A percentile compares a stretch with the other conserved stretches of the same genome.
These are phyloP conservation scores for Colletotrichum liaoningense DNA, from an alignment of 2,329 filamentous ascomycete genomes.

Conservation along the genomic window DNA sequence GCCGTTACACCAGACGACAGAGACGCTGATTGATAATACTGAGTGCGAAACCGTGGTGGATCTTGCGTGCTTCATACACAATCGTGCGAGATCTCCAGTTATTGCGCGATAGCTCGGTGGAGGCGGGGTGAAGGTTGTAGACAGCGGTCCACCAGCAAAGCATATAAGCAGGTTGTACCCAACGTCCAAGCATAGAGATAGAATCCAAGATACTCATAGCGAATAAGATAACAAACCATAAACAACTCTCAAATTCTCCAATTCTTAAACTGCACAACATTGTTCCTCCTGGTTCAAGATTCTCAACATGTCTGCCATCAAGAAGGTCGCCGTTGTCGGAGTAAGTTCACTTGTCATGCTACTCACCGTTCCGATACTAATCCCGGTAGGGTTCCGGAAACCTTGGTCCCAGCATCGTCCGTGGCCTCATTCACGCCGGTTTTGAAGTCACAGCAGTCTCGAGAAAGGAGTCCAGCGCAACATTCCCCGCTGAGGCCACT, in stretches of 20 bases:
- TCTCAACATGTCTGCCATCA: slow-evolving; percentile 43
- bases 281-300: neutral
- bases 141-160: neutral
- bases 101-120: slow-evolving; percentile 23
- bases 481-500: slow-evolving; percentile 49
- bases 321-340: slow-evolving; percentile 49
- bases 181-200: neutral
- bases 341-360: slow-evolving; percentile 38
- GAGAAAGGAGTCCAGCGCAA: slow-evolving; percentile 53
- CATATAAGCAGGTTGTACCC: slow-evolving; percentile 7
- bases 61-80: slow-evolving; percentile 5
- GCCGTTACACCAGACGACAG: neutral
- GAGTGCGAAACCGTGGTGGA: neutral
- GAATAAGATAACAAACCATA: neutral
- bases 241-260: neutral
- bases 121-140: neutral
- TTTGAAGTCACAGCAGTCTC: slow-evolving; percentile 65
- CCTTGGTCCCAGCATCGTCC: slow-evolving; percentile 45
- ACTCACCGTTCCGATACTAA: neutral
- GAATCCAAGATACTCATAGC: neutral
- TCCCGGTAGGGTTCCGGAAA: slow-evolving; percentile 45
- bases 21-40: neutral
- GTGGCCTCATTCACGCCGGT: slow-evolving; percentile 44
- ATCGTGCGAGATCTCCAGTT: slow-evolving; percentile 16
- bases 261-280: too few relatives aligned